Base-by-base conservation (phyloP, 441 rosid genomes). In the Arabidopsis hybrid region DNA sequence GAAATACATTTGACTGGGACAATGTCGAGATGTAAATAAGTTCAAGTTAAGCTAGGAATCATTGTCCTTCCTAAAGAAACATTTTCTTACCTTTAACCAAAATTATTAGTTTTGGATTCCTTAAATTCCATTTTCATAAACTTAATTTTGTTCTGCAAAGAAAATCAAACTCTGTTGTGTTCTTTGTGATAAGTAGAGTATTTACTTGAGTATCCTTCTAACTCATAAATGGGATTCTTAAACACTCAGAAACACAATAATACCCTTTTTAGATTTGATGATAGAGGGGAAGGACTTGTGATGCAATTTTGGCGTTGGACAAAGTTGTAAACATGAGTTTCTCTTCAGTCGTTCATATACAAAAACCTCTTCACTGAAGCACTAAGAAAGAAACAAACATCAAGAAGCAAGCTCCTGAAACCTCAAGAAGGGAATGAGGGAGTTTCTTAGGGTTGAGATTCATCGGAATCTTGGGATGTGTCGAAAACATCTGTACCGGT, bases 1-100 rank as follows among this genome's bases (percentile, higher is more conserved):
- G 86, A 74, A 80, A 82, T 72, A 70, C 95, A 2, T 84, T 90
- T 17, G 87, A 95, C 71, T 95, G 97, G 97, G 99, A 94, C 66
- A 80, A 69, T 52, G 76, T 84, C 4, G 91, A 89, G 67, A 89
- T 85, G 80, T 89, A 88, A 76, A 74, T 63, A 50, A 39, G 31
- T 47, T 53, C 45, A 70, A 40, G 47, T 49, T 71, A 62, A 67
- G 58, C 73, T 67, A 75, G 78, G 26, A 60, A 36, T 40, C 40
- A 52, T 70, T 39, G 5, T 52, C 57, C 50, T 31, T 60, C 69
- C 36, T 43, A 34, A 42, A 17, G 69, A 60, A 59, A 61, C 50
- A 53, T 52, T 31, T 63, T 76, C 71, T 47, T 64, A 76, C 67
- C 50, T 65, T 65, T 76, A 40, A 63, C 61, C 39, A 63, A 64